phyloP scores from a whole-genome alignment of 1,284 basidiomycete genomes.

The Kwoniella shivajii region DNA sequence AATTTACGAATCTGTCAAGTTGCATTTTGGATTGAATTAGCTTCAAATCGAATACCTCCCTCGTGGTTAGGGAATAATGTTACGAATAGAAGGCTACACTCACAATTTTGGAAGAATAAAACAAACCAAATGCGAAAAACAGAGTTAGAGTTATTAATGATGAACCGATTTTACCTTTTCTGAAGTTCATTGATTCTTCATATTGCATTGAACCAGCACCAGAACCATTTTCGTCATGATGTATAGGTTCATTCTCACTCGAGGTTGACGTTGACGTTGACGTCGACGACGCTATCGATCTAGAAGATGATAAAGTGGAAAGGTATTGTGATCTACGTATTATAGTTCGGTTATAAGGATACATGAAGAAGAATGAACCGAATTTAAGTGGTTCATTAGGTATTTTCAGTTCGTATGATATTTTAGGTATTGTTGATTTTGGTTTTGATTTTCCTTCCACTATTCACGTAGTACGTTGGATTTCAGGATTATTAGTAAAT shows the following conservation, averaged over 20 bases:
- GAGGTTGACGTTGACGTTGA: too few relatives aligned
- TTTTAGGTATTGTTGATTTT: not conserved
- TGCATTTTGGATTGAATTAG: too few relatives aligned
- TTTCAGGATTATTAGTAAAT: too few relatives aligned
- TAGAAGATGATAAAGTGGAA: slow-evolving; percentile 54
- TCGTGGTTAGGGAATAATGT: too few relatives aligned
- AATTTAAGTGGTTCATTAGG: slow-evolving; percentile 28
- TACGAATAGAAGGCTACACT: too few relatives aligned
- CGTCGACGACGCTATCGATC: too few relatives aligned
- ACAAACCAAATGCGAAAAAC: slow-evolving; percentile 19
- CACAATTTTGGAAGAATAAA: slow-evolving; percentile 19
- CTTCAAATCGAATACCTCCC: too few relatives aligned
- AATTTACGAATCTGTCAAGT: slow-evolving; percentile 55
- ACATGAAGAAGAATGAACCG: slow-evolving; percentile 69
- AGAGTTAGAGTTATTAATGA: slow-evolving; percentile 19
- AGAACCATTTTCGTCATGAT: slow-evolving; percentile 67
- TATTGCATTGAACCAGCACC: too few relatives aligned
- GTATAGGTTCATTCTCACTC: slow-evolving; percentile 6
- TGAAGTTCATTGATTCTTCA: slow-evolving; percentile 63
- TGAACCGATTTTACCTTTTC: slow-evolving; percentile 17
- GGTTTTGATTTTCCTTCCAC: not conserved
- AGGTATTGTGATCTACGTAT: slow-evolving; percentile 80
- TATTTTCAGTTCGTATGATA: not conserved
- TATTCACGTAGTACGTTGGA: too few relatives aligned
- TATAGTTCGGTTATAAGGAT: slow-evolving; percentile 63